phyloP scores from a whole-genome alignment of 495 filamentous ascomycete genomes.

The Neurospora sp. region DNA sequence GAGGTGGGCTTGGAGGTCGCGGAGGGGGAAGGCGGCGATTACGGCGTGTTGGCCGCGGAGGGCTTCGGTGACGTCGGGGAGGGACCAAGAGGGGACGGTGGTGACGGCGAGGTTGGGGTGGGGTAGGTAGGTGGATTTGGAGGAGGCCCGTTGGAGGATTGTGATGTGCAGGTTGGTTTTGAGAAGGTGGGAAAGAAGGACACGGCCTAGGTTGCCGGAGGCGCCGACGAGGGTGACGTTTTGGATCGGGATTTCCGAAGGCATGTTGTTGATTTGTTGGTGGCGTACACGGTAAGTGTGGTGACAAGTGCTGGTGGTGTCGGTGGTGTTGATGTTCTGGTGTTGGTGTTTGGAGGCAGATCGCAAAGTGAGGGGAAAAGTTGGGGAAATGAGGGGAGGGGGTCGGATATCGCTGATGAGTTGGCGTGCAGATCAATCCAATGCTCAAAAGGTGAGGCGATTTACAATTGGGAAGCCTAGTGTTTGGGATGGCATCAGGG shows the following conservation, averaged over 20 bases:
- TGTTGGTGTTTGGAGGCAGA: background rate
- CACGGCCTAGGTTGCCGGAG: constrained; percentile 29
- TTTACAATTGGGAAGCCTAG: background rate
- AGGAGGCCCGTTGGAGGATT: constrained; percentile 26
- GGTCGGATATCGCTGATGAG: background rate
- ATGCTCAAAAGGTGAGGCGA: background rate
- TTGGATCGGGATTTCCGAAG: constrained; percentile 1
- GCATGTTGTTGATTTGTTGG: background rate
- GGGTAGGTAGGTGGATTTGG: constrained; percentile 8
- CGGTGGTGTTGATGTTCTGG: background rate
- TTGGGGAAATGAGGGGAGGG: background rate
- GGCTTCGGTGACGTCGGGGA: constrained; percentile 3
- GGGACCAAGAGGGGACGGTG: constrained; percentile 5
- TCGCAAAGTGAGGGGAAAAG: background rate
- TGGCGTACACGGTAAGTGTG: background rate
- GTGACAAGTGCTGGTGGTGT: background rate
- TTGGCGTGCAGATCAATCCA: background rate
- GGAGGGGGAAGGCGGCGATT: constrained; percentile 22
- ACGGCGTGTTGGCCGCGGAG: constrained; percentile 15
- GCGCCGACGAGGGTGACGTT: constrained; percentile 24
- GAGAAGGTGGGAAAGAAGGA: constrained; percentile 26
- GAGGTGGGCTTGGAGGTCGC: constrained; percentile 25
- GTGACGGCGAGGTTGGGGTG: constrained; percentile 1
- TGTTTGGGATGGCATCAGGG: background rate
- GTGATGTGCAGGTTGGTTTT: constrained; percentile 21